Percentiles rank a stretch among this genome's conserved stretches.
These are phyloP conservation scores for Saururus chinensis DNA, from an alignment of 164 flowering plant species.

Conservation along the genomic window DNA sequence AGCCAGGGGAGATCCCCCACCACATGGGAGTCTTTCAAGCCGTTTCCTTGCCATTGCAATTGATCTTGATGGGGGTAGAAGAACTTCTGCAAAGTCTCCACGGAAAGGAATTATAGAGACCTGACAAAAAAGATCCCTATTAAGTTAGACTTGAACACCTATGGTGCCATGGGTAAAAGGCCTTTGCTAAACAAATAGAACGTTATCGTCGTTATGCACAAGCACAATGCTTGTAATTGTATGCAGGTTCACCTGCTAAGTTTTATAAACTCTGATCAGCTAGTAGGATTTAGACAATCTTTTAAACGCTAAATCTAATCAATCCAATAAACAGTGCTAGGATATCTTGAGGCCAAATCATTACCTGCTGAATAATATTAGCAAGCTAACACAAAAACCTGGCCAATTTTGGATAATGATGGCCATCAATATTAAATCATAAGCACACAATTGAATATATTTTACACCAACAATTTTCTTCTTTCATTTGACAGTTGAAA, in stretches of 20 bases:
- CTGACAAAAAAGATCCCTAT: constrained; percentile 14
- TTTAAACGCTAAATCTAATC: neutral
- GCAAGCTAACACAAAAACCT: neutral
- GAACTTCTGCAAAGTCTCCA: constrained; percentile 91
- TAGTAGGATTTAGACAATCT: neutral
- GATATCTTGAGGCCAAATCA: neutral
- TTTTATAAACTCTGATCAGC: neutral
- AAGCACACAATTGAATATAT: neutral
- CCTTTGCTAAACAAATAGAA: neutral
- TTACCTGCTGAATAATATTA: neutral
- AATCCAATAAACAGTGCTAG: neutral
- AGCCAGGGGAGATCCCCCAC: constrained; percentile 98
- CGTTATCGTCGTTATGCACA: no score
- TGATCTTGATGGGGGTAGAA: constrained; percentile 94
- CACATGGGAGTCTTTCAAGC: constrained; percentile 94
- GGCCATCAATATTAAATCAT: no score
- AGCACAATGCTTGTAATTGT: no score
- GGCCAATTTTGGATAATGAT: neutral
- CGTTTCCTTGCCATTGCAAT: constrained; percentile 98
- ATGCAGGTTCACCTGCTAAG: neutral
- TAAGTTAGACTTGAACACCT: neutral
- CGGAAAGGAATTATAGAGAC: constrained; percentile 94
- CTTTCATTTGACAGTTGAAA: neutral
- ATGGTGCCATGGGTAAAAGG: no score
- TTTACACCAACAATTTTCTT: no score